These are phyloP conservation scores for Sporothrix phasma DNA, from an alignment of 2,329 filamentous ascomycete genomes.

Conservation along the genomic window DNA sequence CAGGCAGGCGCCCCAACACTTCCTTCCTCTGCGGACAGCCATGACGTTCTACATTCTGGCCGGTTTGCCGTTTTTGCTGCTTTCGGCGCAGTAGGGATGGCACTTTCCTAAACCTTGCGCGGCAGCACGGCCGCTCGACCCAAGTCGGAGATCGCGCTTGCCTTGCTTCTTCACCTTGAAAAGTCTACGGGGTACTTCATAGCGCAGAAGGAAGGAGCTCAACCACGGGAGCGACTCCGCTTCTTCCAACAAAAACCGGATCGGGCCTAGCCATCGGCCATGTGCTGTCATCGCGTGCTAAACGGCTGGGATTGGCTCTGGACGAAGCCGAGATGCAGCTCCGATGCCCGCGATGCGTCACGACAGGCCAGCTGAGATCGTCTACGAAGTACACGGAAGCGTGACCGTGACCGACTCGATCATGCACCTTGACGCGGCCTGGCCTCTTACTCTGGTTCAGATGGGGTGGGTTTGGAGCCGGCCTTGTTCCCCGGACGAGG, in stretches of 20 bases:
- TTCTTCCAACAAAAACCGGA: not conserved
- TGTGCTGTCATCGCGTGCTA: not conserved
- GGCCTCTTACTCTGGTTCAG: no score
- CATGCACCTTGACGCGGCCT: no score
- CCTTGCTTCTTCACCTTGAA: not conserved
- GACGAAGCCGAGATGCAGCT: not conserved
- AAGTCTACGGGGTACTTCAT: slow-evolving; percentile 2
- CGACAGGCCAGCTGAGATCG: not conserved
- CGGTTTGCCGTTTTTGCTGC: no score
- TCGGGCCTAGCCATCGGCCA: not conserved
- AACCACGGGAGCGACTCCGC: not conserved
- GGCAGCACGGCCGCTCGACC: no score
- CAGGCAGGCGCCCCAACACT: not conserved
- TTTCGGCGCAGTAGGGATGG: no score
- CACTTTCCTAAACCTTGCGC: no score
- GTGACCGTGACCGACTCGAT: no score
- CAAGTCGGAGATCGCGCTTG: not conserved
- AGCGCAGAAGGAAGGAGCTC: not conserved
- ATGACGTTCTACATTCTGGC: not conserved
- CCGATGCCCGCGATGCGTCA: not conserved
- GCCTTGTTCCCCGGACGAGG: no score
- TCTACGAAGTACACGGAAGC: no score
- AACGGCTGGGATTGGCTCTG: not conserved
- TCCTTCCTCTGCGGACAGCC: not conserved
- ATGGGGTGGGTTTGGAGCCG: no score